Evolutionary conservation across 495 filamentous ascomycete species (phyloP).

Genomic region (Aspergillus nidulans): DNA sequence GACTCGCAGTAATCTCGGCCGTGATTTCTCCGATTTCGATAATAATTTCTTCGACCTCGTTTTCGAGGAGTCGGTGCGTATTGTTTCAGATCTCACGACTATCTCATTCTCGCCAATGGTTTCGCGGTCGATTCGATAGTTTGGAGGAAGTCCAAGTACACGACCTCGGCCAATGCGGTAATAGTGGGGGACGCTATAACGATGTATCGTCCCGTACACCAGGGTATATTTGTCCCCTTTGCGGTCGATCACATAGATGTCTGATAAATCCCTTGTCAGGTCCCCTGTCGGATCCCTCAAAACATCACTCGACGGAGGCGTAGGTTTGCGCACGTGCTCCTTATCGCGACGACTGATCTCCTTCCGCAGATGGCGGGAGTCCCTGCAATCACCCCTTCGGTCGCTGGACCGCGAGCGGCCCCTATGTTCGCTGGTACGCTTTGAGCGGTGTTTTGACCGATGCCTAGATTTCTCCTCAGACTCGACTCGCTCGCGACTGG

Average conservation of each 20-base stretch:
- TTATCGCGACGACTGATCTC: neutral
- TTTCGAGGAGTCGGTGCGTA: slow-evolving; percentile 19
- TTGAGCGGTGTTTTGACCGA: slow-evolving; percentile 22
- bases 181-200: slow-evolving; percentile 58
- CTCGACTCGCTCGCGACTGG: slow-evolving; percentile 16
- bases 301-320: slow-evolving; percentile 3
- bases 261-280: slow-evolving; percentile 14
- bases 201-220: slow-evolving; percentile 56
- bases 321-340: slow-evolving; percentile 2
- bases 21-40: slow-evolving; percentile 13
- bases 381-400: slow-evolving; percentile 17
- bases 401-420: slow-evolving; percentile 26
- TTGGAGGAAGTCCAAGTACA: slow-evolving; percentile 50
- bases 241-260: slow-evolving; percentile 46
- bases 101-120: slow-evolving; percentile 42
- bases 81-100: slow-evolving; percentile 32
- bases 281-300: slow-evolving; percentile 19
- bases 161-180: slow-evolving; percentile 53
- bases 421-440: slow-evolving; percentile 20
- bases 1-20: slow-evolving; percentile 22
- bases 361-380: slow-evolving; percentile 6
- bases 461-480: slow-evolving; percentile 22
- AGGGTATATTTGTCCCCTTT: slow-evolving; percentile 60
- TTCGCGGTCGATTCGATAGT: slow-evolving; percentile 51
- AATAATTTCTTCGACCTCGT: slow-evolving; percentile 24